Evolutionary conservation across 2,329 filamentous ascomycete genomes (phyloP).

Genomic region (Arthrobotrys musiformis): DNA sequence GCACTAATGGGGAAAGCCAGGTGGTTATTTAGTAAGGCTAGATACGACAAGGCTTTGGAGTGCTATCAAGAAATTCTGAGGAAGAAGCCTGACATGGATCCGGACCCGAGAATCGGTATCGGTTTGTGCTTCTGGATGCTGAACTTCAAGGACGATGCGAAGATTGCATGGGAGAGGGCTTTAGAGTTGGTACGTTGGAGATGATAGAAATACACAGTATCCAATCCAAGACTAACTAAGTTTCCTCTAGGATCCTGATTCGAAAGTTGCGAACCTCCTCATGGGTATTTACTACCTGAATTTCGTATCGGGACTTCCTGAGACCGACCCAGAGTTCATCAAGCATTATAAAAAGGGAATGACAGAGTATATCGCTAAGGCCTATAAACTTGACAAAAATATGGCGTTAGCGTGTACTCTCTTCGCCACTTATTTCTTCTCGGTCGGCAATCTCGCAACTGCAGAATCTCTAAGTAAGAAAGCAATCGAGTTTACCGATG

Average conservation of each 20-base stretch:
- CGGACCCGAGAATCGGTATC: conserved; percentile 94
- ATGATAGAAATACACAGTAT: neutral
- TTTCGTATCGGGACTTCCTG: conserved; percentile 81
- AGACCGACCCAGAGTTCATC: conserved; percentile 85
- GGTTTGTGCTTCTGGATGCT: conserved; percentile 98
- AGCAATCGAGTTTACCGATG: conserved; percentile 93
- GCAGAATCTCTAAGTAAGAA: conserved; percentile 89
- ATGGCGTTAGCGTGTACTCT: conserved; percentile 88
- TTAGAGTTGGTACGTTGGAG: conserved; percentile 68
- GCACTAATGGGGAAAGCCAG: conserved; percentile 89
- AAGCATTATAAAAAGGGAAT: conserved; percentile 91
- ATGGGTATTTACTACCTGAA: conserved; percentile 91
- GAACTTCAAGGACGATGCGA: conserved; percentile 92
- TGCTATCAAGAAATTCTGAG: conserved; percentile 87
- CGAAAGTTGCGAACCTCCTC: conserved; percentile 89
- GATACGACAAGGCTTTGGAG: conserved; percentile 83
- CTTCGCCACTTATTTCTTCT: conserved; percentile 89
- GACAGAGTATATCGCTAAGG: conserved; percentile 91
- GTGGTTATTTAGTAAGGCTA: conserved; percentile 84
- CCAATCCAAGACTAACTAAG: neutral
- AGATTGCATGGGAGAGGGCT: conserved; percentile 86
- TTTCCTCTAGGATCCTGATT: conserved; percentile 72
- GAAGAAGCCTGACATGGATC: conserved; percentile 89
- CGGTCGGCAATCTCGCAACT: conserved; percentile 80
- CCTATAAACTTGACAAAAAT: conserved; percentile 92